Evolutionary conservation across 768 basidiomycete genomes (phyloP).

Genomic region (Termitomyces sp.): DNA sequence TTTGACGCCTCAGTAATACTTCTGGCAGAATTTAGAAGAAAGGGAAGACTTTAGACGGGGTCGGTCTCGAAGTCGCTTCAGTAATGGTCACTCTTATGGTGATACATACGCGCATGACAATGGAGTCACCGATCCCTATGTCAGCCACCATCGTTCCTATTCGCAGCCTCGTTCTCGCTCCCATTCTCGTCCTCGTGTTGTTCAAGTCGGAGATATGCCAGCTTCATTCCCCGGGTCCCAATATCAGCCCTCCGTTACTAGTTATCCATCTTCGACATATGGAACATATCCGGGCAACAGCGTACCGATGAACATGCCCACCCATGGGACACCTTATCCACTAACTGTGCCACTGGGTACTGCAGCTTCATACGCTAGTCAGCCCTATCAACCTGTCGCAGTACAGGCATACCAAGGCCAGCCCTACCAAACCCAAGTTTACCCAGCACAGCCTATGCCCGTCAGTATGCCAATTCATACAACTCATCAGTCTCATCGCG

Average conservation of each 20-base stretch:
- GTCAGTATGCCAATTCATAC: slow-evolving; percentile 20
- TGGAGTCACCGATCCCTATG: slow-evolving; percentile 19
- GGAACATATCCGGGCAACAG: slow-evolving; percentile 20
- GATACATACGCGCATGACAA: slow-evolving; percentile 38
- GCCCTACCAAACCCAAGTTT: background rate
- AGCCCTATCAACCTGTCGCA: background rate
- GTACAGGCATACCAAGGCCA: slow-evolving; percentile 1
- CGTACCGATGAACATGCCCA: slow-evolving; percentile 16
- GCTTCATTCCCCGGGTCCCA: slow-evolving; percentile 6
- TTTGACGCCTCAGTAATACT: background rate
- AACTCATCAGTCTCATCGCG: slow-evolving; percentile 18
- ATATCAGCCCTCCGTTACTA: slow-evolving; percentile 8
- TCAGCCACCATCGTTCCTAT: slow-evolving; percentile 9
- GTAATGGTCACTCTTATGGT: slow-evolving; percentile 18
- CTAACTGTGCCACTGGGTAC: slow-evolving; percentile 18
- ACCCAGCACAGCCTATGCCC: slow-evolving; percentile 13
- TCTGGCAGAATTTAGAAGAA: slow-evolving; percentile 26
- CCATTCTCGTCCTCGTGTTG: slow-evolving; percentile 26
- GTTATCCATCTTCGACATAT: slow-evolving; percentile 15
- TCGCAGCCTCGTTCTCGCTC: slow-evolving; percentile 37
- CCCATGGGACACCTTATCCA: slow-evolving; percentile 21
- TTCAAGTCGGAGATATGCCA: slow-evolving; percentile 16
- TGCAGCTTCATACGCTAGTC: slow-evolving; percentile 20
- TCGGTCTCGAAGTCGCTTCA: slow-evolving; percentile 27
- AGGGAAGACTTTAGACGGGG: slow-evolving; percentile 22